phyloP scores from a whole-genome alignment of 345 rosid genomes.

The Ailanthus altissimus region DNA sequence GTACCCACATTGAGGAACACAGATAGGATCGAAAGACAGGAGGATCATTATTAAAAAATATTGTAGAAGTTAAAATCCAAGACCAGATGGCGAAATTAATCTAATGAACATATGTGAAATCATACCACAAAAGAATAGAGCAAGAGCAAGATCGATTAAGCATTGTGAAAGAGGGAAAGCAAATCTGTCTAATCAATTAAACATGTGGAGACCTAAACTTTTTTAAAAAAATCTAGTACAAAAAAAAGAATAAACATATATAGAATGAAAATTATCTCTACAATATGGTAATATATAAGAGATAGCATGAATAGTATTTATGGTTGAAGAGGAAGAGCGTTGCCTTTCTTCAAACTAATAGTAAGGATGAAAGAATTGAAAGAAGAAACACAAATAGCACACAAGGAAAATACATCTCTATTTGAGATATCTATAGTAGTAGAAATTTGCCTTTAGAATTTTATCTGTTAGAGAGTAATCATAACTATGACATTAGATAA shows the following conservation, averaged over 20 bases:
- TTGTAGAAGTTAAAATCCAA: not conserved
- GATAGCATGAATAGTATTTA: not conserved
- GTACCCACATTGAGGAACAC: not conserved
- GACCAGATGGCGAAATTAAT: not conserved
- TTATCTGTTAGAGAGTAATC: not conserved
- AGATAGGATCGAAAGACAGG: conserved; percentile 22
- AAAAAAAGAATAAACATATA: not conserved
- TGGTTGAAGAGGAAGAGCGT: not conserved
- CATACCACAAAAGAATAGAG: conserved; percentile 8
- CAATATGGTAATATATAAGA: not conserved
- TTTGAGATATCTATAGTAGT: not conserved
- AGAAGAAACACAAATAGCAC: not conserved
- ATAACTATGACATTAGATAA: not conserved
- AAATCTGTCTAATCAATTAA: conserved; percentile 36
- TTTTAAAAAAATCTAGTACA: not conserved
- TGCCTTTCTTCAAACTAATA: not conserved
- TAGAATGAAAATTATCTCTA: not conserved
- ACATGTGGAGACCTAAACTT: conserved; percentile 5
- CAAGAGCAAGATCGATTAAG: conserved; percentile 1
- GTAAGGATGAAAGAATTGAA: not conserved
- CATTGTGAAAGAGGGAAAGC: conserved; percentile 22
- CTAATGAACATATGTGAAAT: not conserved
- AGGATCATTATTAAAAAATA: conserved; percentile 10
- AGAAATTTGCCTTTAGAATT: conserved; percentile 10
- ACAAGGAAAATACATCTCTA: conserved; percentile 12